Conservation (phyloP, 495 filamentous ascomycete genomes). For the Neohortaea acidophila region DNA sequence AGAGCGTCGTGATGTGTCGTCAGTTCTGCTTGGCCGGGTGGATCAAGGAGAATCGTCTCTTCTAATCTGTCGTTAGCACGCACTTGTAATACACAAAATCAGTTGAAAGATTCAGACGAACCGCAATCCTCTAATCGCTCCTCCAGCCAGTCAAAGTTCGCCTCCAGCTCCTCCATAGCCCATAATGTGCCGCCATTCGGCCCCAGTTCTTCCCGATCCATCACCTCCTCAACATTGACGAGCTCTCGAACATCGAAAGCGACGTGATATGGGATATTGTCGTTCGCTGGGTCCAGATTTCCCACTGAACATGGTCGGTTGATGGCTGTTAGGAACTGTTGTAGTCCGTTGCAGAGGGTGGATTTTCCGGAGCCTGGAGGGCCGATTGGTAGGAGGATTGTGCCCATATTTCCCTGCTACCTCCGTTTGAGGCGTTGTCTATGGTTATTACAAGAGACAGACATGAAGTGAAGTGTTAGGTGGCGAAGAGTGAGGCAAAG, state of each 20-base stretch:
- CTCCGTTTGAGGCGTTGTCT: too few relatives aligned
- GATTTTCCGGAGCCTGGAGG: conserved; percentile 91
- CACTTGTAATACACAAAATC: not conserved
- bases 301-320: conserved; percentile 86
- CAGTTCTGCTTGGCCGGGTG: conserved; percentile 89
- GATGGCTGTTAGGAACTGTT: conserved; percentile 91
- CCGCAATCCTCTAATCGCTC: conserved; percentile 44
- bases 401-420: too few relatives aligned
- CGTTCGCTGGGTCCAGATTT: conserved; percentile 95
- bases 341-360: conserved; percentile 96
- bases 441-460: too few relatives aligned
- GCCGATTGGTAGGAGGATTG: conserved; percentile 64
- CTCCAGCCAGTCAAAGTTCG: conserved; percentile 66
- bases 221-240: conserved; percentile 81
- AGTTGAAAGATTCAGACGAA: conserved; percentile 21
- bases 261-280: conserved; percentile 60
- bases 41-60: conserved; percentile 91
- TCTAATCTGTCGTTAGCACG: conserved; percentile 32
- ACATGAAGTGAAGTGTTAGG: too few relatives aligned
- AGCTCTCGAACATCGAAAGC: conserved; percentile 83
- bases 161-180: conserved; percentile 85
- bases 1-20: conserved; percentile 87
- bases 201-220: conserved; percentile 80
- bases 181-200: conserved; percentile 88
- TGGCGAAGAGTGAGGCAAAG: too few relatives aligned